Percentiles rank a stretch among this genome's conserved stretches.
phyloP scores from a whole-genome alignment of 2,329 filamentous ascomycete species.

The Aspergillus sp. region DNA sequence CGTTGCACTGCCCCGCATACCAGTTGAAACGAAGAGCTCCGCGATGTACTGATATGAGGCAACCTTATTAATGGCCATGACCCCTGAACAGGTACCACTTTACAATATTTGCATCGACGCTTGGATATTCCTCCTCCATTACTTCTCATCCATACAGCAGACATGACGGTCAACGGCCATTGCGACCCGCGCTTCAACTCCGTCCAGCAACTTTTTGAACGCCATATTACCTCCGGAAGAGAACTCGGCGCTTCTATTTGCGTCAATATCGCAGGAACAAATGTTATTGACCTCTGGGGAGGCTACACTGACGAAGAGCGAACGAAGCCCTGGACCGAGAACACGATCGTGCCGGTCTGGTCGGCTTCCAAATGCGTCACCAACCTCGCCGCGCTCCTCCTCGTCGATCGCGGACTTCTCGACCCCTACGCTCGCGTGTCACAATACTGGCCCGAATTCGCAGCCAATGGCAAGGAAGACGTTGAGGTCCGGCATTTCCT shows the following conservation, averaged over 20 bases:
- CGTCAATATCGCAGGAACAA: constrained; percentile 36
- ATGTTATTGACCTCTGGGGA: constrained; percentile 42
- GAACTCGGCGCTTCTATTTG: constrained; percentile 43
- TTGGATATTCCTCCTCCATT: not conserved
- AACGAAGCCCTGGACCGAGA: constrained; percentile 30
- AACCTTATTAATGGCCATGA: too few relatives aligned
- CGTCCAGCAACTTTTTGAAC: constrained; percentile 29
- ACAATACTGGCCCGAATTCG: constrained; percentile 45
- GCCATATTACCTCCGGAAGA: constrained; percentile 30
- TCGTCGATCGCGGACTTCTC: constrained; percentile 36
- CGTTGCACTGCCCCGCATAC: too few relatives aligned
- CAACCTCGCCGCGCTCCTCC: constrained; percentile 32
- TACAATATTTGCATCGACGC: too few relatives aligned
- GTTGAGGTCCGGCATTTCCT: constrained; percentile 37
- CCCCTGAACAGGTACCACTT: too few relatives aligned
- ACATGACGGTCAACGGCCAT: constrained; percentile 29
- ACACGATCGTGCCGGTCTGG: constrained; percentile 38
- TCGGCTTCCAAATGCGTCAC: constrained; percentile 37
- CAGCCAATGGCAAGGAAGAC: constrained; percentile 34
- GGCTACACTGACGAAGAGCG: constrained; percentile 28
- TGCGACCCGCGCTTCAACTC: constrained; percentile 32
- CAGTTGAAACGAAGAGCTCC: too few relatives aligned
- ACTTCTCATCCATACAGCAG: not conserved
- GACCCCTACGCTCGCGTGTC: constrained; percentile 32
- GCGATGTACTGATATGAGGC: too few relatives aligned